Evolutionary conservation across 352 stramenopile genomes (phyloP).

Genomic region (Globisporangium cylindrosporum): DNA sequence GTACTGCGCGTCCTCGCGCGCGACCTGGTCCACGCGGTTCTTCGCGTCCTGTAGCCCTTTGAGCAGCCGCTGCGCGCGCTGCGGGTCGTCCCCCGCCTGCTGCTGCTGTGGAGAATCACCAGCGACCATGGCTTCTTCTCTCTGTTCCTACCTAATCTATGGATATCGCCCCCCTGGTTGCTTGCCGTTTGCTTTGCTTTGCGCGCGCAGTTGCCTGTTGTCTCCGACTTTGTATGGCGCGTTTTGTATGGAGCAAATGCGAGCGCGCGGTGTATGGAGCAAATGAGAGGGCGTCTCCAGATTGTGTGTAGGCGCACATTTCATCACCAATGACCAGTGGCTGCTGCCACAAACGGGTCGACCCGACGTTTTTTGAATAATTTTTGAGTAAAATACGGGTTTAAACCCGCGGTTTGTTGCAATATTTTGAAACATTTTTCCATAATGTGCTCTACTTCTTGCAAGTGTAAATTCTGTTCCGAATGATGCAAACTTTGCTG

Average conservation of each 20-base stretch:
- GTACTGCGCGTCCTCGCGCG: conserved; percentile 68
- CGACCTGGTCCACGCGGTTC: conserved; percentile 68
- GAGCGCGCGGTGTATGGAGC: background rate
- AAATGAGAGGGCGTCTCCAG: background rate
- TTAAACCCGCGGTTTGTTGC: too few species aligned
- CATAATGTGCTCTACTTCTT: too few species aligned
- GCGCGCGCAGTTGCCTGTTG: background rate
- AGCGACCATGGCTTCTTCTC: background rate
- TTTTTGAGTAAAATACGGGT: too few species aligned
- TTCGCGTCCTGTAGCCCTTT: conserved; percentile 74
- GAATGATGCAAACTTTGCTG: too few species aligned
- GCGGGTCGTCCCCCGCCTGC: conserved; percentile 22
- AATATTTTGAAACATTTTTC: too few species aligned
- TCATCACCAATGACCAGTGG: too few species aligned
- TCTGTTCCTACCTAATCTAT: background rate
- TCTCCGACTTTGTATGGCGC: background rate
- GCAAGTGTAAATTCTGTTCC: too few species aligned
- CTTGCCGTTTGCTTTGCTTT: background rate
- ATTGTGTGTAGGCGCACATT: too few species aligned
- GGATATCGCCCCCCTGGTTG: background rate
- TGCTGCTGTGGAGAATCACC: background rate
- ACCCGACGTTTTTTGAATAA: too few species aligned
- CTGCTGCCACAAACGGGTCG: too few species aligned
- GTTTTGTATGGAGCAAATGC: background rate
- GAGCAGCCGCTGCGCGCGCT: conserved; percentile 42